A percentile compares a stretch with the other conserved stretches of the same genome.
phyloP scores from a whole-genome alignment of 805 yeast genomes.

The Komagataella populi region DNA sequence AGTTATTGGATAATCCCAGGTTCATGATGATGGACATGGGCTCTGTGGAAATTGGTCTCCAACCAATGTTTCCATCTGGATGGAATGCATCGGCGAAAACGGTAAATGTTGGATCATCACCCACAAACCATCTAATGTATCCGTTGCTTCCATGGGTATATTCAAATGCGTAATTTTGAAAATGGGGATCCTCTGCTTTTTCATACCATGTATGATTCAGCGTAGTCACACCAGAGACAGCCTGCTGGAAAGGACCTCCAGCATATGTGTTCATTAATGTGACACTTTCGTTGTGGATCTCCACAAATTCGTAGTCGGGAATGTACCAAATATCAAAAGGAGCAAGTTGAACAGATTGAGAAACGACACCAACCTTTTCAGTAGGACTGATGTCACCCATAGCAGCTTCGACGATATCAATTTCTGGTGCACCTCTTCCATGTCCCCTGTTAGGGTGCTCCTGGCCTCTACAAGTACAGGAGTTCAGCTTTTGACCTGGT shows the following conservation, averaged over 20 bases:
- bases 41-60: constrained; percentile 74
- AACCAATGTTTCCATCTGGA: constrained; percentile 83
- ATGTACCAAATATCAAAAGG: constrained; percentile 91
- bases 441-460: constrained; percentile 80
- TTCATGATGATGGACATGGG: constrained; percentile 88
- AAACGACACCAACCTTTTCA: constrained; percentile 50
- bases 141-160: constrained; percentile 64
- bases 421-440: constrained; percentile 95
- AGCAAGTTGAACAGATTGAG: constrained; percentile 88
- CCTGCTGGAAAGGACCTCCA: constrained; percentile 93
- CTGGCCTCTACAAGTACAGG: constrained; percentile 71
- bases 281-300: constrained; percentile 50
- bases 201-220: constrained; percentile 79
- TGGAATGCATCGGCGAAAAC: constrained; percentile 62
- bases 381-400: constrained; percentile 51
- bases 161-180: constrained; percentile 70
- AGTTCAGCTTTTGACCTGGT: constrained; percentile 69
- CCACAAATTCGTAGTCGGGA: constrained; percentile 77
- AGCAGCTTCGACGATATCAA: constrained; percentile 62
- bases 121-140: constrained; percentile 79
- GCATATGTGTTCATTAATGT: constrained; percentile 78
- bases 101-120: constrained; percentile 65
- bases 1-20: constrained; percentile 79
- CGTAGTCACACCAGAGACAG: constrained; percentile 71
- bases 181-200: constrained; percentile 13